Base-by-base conservation (phyloP, 495 filamentous ascomycete species). In the Apiosordaria backusii region DNA sequence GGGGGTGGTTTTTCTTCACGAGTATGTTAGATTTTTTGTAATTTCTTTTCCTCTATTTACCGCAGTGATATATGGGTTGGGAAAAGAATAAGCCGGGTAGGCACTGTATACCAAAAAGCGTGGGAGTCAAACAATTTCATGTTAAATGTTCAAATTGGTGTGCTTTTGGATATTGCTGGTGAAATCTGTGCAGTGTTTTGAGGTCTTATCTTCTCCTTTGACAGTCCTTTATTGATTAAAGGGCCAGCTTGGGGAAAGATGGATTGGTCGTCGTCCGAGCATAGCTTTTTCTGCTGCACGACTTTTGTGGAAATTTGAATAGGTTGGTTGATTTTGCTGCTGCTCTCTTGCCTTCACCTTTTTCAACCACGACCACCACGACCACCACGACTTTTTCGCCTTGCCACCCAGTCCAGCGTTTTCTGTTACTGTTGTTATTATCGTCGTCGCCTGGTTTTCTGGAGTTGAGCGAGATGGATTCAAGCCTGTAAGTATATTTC, bases 51-150 rank as follows among this genome's bases (percentile, higher is more conserved):
- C 26, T 22, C 54, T 66, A 61, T 61, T 24, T 57, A 23, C 52
- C 52, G 9, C 52, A 57, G 13, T 50, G 62, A 67, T 35, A 54
- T 60, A 64, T 16, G 65, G 64, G 50, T 63, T 62, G 67, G 70
- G 63, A 67, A 68, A 63, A 64, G 50, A 55, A 55, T 13, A 64
- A 65, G 63, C 60, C 23, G 21, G 69, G 66, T 59, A 61, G 65
- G 72, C 68, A 66, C 63, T 68, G 68, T 72, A 66, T 66, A 72
- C 57, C 68, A 55, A 67, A 66, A 67, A 69, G 70, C 65, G 62
- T 65, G 50, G 57, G 63, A 58, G 63, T 70, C 16, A 45, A 45
- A 15, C 35, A 45, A 45, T 13, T 45, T 7, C 35, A 0, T 45
- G 16, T 45, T 45, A 1, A 45, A 45, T 45, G 35, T 45, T 45